Evolutionary conservation across 2,329 filamentous ascomycete species (phyloP).

Genomic region (Aspergillus sclerotialis): DNA sequence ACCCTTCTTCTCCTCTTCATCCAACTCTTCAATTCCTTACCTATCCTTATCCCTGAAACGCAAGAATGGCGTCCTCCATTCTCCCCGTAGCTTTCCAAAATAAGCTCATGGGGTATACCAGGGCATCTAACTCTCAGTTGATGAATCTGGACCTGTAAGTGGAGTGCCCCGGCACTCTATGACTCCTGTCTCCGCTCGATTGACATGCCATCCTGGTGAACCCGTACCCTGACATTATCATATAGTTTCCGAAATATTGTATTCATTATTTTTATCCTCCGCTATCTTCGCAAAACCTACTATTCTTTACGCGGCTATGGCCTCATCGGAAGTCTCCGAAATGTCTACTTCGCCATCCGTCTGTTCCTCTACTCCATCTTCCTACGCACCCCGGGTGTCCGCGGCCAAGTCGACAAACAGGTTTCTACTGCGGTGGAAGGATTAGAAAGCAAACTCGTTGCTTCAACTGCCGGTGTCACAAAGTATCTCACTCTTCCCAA

Average conservation of each 20-base stretch:
- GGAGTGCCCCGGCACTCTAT: slow-evolving; percentile 1
- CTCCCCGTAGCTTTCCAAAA: slow-evolving; percentile 39
- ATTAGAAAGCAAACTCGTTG: slow-evolving; percentile 76
- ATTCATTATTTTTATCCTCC: slow-evolving; percentile 80
- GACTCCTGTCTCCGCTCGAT: too few relatives aligned
- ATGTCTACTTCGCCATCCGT: slow-evolving; percentile 65
- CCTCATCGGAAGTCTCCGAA: slow-evolving; percentile 66
- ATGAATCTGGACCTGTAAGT: slow-evolving; percentile 40
- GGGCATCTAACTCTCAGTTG: slow-evolving; percentile 26
- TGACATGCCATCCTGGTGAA: too few relatives aligned
- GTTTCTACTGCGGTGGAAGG: slow-evolving; percentile 73
- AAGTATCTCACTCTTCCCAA: slow-evolving; percentile 72
- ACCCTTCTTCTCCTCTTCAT: slow-evolving; percentile 7
- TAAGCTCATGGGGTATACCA: slow-evolving; percentile 34
- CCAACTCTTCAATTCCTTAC: slow-evolving; percentile 7
- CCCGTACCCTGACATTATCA: too few relatives aligned
- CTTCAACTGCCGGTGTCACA: slow-evolving; percentile 61
- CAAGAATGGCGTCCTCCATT: slow-evolving; percentile 34
- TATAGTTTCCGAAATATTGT: slow-evolving; percentile 79
- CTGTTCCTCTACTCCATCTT: slow-evolving; percentile 78
- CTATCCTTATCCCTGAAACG: slow-evolving; percentile 8
- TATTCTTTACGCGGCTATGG: slow-evolving; percentile 87
- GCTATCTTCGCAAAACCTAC: slow-evolving; percentile 71
- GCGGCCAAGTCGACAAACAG: slow-evolving; percentile 76
- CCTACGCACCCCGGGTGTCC: slow-evolving; percentile 77